phyloP scores from a whole-genome alignment of 2,329 filamentous ascomycete genomes.

The Sporothrix globosa region DNA sequence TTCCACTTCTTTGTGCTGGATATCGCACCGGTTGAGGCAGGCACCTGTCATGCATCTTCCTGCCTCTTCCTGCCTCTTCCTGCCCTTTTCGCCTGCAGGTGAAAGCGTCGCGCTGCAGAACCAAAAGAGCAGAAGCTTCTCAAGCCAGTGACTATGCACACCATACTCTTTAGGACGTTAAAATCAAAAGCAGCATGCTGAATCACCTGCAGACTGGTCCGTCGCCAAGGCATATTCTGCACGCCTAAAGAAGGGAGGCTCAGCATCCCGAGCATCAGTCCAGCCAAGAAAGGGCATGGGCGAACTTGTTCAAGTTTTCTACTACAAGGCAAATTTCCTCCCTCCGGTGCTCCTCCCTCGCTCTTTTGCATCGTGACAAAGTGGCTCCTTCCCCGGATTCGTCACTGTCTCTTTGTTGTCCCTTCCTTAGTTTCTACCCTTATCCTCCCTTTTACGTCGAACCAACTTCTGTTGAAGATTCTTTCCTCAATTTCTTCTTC shows the following conservation, averaged over 20 bases:
- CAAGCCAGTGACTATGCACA: too few relatives aligned
- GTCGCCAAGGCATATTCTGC: conserved; percentile 4
- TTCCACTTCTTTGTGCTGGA: neutral
- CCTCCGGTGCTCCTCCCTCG: conserved; percentile 13
- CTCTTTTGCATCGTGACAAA: neutral
- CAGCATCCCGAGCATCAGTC: neutral
- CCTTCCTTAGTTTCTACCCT: neutral
- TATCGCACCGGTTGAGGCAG: neutral
- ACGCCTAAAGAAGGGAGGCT: conserved; percentile 3
- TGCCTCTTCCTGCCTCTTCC: too few relatives aligned
- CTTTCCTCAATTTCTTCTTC: conserved; percentile 8
- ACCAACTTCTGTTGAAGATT: neutral
- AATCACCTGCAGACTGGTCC: neutral
- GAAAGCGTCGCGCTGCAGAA: conserved; percentile 16
- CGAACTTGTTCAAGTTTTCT: neutral
- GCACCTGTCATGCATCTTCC: neutral
- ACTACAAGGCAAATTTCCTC: neutral
- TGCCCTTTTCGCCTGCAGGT: conserved; percentile 2
- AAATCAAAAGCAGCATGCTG: too few relatives aligned
- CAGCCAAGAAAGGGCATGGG: conserved; percentile 14
- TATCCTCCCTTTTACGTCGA: neutral
- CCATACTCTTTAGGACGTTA: too few relatives aligned
- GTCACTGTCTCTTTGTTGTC: conserved; percentile 1
- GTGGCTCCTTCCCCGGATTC: conserved; percentile 14
- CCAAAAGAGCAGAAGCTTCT: neutral